Base-by-base conservation (phyloP, 192 early-diverging fungal genomes). In the Rhizophlyctis rosea region DNA sequence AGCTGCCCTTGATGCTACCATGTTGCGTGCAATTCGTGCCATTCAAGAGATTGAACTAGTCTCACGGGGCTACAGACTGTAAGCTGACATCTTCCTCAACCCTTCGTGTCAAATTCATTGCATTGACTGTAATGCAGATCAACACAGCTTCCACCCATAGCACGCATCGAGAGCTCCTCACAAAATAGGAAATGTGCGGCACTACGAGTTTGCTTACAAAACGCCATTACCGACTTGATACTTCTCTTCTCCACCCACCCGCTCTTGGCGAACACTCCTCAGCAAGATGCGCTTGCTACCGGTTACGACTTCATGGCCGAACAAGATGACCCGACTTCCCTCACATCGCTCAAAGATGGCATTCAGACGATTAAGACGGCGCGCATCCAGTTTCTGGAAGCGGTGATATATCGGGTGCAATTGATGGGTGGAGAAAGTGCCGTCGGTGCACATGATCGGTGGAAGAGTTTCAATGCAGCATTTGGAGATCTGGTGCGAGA, bases 31-130 rank as follows among this genome's bases (percentile, higher is more conserved):
- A 1, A 62, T 86, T 16, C 74, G 77, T 48, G 78, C 80, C 24
- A 84, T 86, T 30, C 82, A 81, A 47, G 84, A 86, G 33, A 82
- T 86, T 34, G 84, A 86, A 48, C 75, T 86, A 1, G 81, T 86
- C 7, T 80, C 84, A 7, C 71, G 84, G 34, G 84, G 84, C 4
- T 86, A 86, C 50, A 68, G 81, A 51, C 62, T 86, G 50, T 52
- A 52, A 9, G 50, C 24, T 28, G 50, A 52, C 23, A 7, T 52
- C 50, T 23, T n/a, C 50, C 5, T 5, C 23, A 23, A 27, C 50
- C 50, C 50, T 52, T 7, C 5, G 5, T 7, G 5, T 28, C 5
- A 9, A 14, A 14, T 23, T 14, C 25, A 9, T n/a, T 28, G 7
- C 5, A 5, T 7, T 23, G n/a, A 27, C 9, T 52, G 5, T 52